Percentiles rank a stretch among this genome's conserved stretches.
Conservation (phyloP, 768 basidiomycete species). For the Phylloporus sp. region DNA sequence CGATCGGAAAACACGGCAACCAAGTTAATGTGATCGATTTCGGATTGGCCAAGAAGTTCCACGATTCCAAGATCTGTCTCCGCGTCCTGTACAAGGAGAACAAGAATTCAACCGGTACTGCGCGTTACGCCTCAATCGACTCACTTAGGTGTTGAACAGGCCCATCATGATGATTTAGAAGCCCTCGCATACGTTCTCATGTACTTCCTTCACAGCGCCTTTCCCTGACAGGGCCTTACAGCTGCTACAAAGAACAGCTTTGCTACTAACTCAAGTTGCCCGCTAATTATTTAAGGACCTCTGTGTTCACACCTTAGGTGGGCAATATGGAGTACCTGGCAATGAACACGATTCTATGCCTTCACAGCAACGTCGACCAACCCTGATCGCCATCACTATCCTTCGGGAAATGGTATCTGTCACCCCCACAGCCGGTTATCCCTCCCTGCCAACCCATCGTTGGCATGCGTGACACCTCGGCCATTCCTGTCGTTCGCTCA, state of each 20-base stretch:
- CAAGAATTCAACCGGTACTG: constrained; percentile 99
- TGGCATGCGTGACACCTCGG: no score
- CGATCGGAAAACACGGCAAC: constrained; percentile 98
- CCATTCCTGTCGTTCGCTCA: no score
- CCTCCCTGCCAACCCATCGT: no score
- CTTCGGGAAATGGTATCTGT: no score
- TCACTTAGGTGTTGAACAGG: constrained; percentile 98
- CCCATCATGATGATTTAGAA: constrained; percentile 96
- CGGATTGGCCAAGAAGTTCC: constrained; percentile 98
- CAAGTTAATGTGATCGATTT: constrained; percentile 99
- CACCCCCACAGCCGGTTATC: no score
- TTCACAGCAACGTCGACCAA: no score
- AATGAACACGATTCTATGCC: no score
- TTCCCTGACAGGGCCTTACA: constrained; percentile 99
- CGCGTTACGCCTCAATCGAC: constrained; percentile 99
- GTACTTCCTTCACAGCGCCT: constrained; percentile 98
- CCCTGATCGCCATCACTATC: no score
- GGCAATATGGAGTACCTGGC: no score
- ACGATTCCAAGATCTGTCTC: constrained; percentile 98
- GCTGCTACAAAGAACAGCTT: constrained; percentile 99
- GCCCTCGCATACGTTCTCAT: constrained; percentile 98
- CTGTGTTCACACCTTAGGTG: no score
- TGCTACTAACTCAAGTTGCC: no score
- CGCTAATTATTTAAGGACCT: no score
- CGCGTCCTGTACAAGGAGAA: constrained; percentile 99